Base-by-base conservation (phyloP, 768 basidiomycete species). In the Russula olivacea region DNA sequence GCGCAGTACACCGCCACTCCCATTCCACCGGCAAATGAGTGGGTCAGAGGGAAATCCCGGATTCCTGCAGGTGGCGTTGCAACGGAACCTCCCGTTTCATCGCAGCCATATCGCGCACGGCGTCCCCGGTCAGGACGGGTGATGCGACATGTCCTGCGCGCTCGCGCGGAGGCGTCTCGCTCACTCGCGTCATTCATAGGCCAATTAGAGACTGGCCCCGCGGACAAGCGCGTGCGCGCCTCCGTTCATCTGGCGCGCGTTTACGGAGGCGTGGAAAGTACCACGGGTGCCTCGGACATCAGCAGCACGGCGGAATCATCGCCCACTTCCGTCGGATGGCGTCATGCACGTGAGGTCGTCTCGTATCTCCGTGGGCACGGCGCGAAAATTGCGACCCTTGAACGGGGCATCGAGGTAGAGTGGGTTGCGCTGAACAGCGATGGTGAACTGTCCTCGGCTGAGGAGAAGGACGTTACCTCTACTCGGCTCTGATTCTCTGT, bases 121-220 rank as follows among this genome's bases (percentile, higher is more conserved):
- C 74, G 82, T 25, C 86, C 93, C 1, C 87, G 92, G 11, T 87
- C 91, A 10, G 85, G 91, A 50, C 83, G 86, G 50, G 83, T 97
- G 62, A 86, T 98, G 68, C 89, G 91, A 21, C 92, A 97, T 74
- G 89, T 97, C 61, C 78, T 98, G 56, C 82, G 90, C 19, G 87
- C 89, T 28, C 87, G 95, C n/a, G 81, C 86, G 5, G 86, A 93
- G 72, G 93, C 93, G 17, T 82, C 87, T 40, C 84, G 85, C 63
- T 84, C 86, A 7, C 81, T 98, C 19, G 86, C 87, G 19, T 74
- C 75, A 56, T 87, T 91, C 72, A 83, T 96, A 61, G 80, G 83
- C 40, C 80, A 87, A 59, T 75, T 95, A 61, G 82, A 79, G 63
- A 49, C 68, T 58, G 53, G 74, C 68, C 73, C 28, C 73, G 78